Evolutionary conservation across 345 rosid species (phyloP).

Genomic region (Gossypium ekmanianum): DNA sequence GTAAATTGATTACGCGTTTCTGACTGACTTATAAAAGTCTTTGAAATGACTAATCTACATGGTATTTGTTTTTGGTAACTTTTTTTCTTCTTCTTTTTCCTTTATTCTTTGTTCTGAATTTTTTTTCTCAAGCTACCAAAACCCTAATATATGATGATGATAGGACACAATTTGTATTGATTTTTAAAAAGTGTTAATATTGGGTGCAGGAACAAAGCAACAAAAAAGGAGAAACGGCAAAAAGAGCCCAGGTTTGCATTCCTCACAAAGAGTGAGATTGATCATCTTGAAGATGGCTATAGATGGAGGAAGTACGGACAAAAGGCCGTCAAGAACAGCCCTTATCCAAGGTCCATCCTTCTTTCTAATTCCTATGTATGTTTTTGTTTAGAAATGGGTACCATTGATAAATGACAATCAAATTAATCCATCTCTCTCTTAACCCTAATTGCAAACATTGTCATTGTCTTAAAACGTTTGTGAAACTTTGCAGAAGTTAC

Average conservation of each 20-base stretch:
- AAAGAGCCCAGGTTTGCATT: conserved; percentile 87
- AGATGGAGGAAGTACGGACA: conserved; percentile 99
- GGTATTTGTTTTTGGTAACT: not conserved
- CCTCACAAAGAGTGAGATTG: conserved; percentile 90
- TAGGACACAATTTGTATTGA: not conserved
- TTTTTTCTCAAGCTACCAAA: not conserved
- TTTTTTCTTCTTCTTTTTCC: no score
- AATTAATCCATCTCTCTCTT: not conserved
- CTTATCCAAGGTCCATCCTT: conserved; percentile 70
- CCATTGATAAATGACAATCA: not conserved
- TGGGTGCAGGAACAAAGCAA: conserved; percentile 40
- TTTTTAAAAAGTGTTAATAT: not conserved
- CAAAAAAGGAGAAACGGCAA: conserved; percentile 71
- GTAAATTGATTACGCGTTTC: not conserved
- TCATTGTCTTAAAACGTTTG: not conserved
- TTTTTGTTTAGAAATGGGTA: not conserved
- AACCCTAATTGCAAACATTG: not conserved
- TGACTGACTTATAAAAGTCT: not conserved
- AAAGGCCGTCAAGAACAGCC: conserved; percentile 94
- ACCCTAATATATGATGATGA: not conserved
- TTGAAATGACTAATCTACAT: not conserved
- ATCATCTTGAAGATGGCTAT: conserved; percentile 90
- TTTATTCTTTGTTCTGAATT: not conserved
- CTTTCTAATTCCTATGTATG: not conserved
- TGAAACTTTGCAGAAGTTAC: conserved; percentile 44